Conservation (phyloP, 2,329 filamentous ascomycete species). For the Exophiala xenobiotica region DNA sequence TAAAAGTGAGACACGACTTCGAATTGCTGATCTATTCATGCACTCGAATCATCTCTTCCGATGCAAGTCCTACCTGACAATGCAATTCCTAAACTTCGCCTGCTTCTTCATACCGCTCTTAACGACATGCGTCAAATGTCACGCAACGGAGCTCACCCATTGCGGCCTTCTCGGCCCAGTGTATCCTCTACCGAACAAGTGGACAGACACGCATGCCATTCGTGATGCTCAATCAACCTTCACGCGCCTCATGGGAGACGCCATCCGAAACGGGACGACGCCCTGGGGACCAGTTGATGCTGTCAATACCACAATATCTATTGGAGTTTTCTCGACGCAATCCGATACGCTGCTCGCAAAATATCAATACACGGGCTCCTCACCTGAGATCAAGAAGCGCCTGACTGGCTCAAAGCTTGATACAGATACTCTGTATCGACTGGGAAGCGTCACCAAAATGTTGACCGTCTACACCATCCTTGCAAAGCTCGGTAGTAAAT, state of each 20-base stretch:
- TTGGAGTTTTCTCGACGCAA: conserved; percentile 12
- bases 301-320: conserved; percentile 6
- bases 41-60: neutral
- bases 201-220: conserved; percentile 6
- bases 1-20: neutral
- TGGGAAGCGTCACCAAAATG: conserved; percentile 41
- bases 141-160: conserved; percentile 6
- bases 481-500: conserved; percentile 35
- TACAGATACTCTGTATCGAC: conserved; percentile 32
- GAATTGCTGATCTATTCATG: neutral
- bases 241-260: neutral
- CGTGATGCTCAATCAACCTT: conserved; percentile 2
- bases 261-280: neutral
- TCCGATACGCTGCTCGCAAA: conserved; percentile 5
- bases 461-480: conserved; percentile 41
- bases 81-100: neutral
- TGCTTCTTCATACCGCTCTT: neutral
- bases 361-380: conserved; percentile 10
- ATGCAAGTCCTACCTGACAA: neutral
- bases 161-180: conserved; percentile 9
- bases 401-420: conserved; percentile 13
- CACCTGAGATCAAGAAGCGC: neutral
- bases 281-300: conserved; percentile 4
- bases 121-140: neutral
- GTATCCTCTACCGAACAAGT: conserved; percentile 3